phyloP scores from a whole-genome alignment of 495 filamentous ascomycete genomes.

The Cryomyces minteri region DNA sequence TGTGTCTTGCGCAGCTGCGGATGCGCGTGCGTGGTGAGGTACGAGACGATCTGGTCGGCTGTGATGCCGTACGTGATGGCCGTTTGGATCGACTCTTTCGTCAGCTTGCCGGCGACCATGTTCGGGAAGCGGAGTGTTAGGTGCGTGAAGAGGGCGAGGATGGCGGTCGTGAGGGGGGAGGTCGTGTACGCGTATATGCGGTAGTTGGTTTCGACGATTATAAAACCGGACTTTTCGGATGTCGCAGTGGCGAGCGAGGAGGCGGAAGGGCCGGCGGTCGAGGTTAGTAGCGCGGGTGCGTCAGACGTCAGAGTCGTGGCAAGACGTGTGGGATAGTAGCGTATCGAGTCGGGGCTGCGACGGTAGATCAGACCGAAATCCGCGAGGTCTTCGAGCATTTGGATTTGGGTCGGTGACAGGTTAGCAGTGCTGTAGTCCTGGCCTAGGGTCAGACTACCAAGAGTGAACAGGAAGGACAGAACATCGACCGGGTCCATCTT shows the following conservation, averaged over 20 bases:
- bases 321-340: conserved; percentile 87
- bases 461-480: conserved; percentile 86
- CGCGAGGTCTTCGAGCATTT: conserved; percentile 66
- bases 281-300: conserved; percentile 42
- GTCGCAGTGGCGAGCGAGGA: conserved; percentile 16
- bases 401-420: conserved; percentile 59
- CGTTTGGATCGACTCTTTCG: conserved; percentile 63
- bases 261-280: conserved; percentile 25
- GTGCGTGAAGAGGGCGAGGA: conserved; percentile 75
- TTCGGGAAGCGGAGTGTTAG: conserved; percentile 80
- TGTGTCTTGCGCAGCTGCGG: conserved; percentile 62
- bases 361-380: conserved; percentile 89
- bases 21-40: conserved; percentile 78
- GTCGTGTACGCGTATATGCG: conserved; percentile 91
- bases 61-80: conserved; percentile 88
- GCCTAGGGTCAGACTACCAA: conserved; percentile 85
- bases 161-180: conserved; percentile 80
- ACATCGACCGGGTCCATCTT: conserved; percentile 80
- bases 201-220: conserved; percentile 98
- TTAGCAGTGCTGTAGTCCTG: conserved; percentile 68
- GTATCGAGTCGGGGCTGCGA: conserved; percentile 25
- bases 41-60: conserved; percentile 73
- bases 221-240: conserved; percentile 44
- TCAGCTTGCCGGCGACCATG: conserved; percentile 77
- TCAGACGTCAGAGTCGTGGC: conserved; percentile 90